Base-by-base conservation (phyloP, 495 filamentous ascomycete genomes). In the Lasiosphaeria ovina region DNA sequence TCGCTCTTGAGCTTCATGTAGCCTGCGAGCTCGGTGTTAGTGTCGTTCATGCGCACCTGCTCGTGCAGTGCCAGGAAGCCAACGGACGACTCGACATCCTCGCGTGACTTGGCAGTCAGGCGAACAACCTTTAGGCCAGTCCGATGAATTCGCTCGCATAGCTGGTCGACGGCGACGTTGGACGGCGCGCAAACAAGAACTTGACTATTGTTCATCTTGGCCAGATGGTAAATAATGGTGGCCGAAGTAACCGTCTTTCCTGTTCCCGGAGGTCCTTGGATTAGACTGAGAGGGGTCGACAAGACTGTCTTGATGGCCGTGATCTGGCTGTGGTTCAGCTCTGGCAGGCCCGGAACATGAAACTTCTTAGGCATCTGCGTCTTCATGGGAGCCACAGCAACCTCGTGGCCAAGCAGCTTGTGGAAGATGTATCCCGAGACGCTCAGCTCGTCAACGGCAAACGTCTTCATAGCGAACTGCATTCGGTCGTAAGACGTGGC, bases 211-310 rank as follows among this genome's bases (percentile, higher is more conserved):
- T 92, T 97, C 75, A 95, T 88, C 76, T 96, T 99, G 62, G 91
- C 88, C 60, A 99, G 83, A 70, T 99, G 94, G 67, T 97, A 96
- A 71, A 99, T 98, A 65, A 99, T 95, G 0, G 94, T 99, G 24
- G 95, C 94, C 24, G 95, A 98, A n/a, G 94, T 99, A 54, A 99
- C 94, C 0, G 94, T 99, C 79, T 99, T 99, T 67, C 94, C 94
- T 4, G 94, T 99, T 64, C 94, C 94, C 0, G 94, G 94, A 55
- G 94, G 94, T 3, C 94, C 94, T 74, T 99, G 95, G 63, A 98
- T 98, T 65, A 99, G 80, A 69, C 91, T 96, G 51, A 99, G 79
- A 12, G 94, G 94, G 49, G 92, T 94, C 63, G 92, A 89, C 35
- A 99, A 75, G 6, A 98, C 95, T 69, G 89, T 93, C 78, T 96